Percentiles rank a stretch among this genome's conserved stretches.
Conservation (phyloP, 1,284 basidiomycete genomes). For the Filobasidium uniguttulatum region DNA sequence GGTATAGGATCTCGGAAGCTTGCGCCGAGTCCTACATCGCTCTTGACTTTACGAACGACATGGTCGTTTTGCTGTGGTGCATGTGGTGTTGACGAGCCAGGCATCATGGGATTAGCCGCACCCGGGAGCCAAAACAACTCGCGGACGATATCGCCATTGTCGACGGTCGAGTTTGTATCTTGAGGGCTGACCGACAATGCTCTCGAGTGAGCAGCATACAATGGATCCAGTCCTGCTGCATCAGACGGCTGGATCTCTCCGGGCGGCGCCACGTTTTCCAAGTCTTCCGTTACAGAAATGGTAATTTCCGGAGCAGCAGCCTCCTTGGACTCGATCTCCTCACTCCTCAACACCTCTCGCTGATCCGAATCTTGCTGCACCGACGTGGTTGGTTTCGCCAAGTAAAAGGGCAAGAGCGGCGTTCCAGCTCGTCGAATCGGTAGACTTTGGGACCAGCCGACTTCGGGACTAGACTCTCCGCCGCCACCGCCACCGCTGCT, state of each 20-base stretch:
- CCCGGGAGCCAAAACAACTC: slow-evolving; percentile 7
- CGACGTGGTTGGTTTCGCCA: neutral
- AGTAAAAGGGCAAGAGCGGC: neutral
- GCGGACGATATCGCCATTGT: slow-evolving; percentile 5
- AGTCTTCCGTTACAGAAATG: neutral
- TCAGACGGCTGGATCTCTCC: too few relatives aligned
- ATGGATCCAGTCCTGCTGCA: neutral
- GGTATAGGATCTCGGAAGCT: neutral
- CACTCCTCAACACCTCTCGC: too few relatives aligned
- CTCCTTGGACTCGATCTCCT: neutral
- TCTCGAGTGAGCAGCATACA: neutral
- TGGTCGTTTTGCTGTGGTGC: too few relatives aligned
- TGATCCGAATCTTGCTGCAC: too few relatives aligned
- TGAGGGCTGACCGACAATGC: neutral
- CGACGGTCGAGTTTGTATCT: neutral
- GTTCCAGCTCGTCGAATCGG: neutral
- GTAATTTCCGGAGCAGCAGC: neutral
- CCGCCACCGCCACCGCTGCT: neutral
- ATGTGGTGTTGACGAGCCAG: neutral
- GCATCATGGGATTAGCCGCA: neutral
- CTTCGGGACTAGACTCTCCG: too few relatives aligned
- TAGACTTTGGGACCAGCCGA: too few relatives aligned
- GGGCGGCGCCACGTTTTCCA: neutral
- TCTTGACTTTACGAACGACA: slow-evolving; percentile 9
- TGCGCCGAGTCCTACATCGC: slow-evolving; percentile 9